A percentile compares a stretch with the other conserved stretches of the same genome.
phyloP scores from a whole-genome alignment of 2,329 filamentous ascomycete species.

The Talaromyces rugulosus region DNA sequence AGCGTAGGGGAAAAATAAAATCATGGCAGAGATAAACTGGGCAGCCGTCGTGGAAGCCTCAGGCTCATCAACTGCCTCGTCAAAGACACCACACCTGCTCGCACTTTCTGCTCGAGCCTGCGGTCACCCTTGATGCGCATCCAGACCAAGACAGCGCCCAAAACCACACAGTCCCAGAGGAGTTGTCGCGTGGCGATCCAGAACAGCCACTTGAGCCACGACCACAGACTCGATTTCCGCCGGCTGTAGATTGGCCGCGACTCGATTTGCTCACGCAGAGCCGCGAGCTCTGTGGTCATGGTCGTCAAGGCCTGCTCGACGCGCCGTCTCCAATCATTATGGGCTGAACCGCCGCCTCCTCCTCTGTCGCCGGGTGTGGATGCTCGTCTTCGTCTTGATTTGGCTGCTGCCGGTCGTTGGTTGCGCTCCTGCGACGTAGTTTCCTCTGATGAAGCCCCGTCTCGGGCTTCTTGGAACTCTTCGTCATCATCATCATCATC shows the following conservation, averaged over 20 bases:
- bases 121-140: slow-evolving; percentile 40
- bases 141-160: slow-evolving; percentile 37
- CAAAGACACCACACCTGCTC: slow-evolving; percentile 28
- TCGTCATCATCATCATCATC: slow-evolving; percentile 11
- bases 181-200: slow-evolving; percentile 71
- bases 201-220: slow-evolving; percentile 67
- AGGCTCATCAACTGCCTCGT: slow-evolving; percentile 24
- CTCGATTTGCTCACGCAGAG: slow-evolving; percentile 84
- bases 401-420: slow-evolving; percentile 12
- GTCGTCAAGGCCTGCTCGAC: slow-evolving; percentile 83
- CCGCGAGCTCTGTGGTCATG: slow-evolving; percentile 88
- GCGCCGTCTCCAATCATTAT: slow-evolving; percentile 67
- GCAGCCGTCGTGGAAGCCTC: slow-evolving; percentile 3
- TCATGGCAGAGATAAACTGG: slow-evolving; percentile 2
- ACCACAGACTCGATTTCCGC: slow-evolving; percentile 55
- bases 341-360: neutral
- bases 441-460: slow-evolving; percentile 28
- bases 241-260: slow-evolving; percentile 67
- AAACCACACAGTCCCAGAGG: slow-evolving; percentile 61
- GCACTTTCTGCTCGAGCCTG: slow-evolving; percentile 36
- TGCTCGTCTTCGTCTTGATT: slow-evolving; percentile 8
- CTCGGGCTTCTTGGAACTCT: slow-evolving; percentile 23
- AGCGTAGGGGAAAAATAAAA: neutral
- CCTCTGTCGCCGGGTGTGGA: neutral
- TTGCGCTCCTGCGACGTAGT: slow-evolving; percentile 20